Percentiles rank a stretch among this genome's conserved stretches.
Conservation (phyloP, 352 stramenopile species). For the Phytopythium litorale region DNA sequence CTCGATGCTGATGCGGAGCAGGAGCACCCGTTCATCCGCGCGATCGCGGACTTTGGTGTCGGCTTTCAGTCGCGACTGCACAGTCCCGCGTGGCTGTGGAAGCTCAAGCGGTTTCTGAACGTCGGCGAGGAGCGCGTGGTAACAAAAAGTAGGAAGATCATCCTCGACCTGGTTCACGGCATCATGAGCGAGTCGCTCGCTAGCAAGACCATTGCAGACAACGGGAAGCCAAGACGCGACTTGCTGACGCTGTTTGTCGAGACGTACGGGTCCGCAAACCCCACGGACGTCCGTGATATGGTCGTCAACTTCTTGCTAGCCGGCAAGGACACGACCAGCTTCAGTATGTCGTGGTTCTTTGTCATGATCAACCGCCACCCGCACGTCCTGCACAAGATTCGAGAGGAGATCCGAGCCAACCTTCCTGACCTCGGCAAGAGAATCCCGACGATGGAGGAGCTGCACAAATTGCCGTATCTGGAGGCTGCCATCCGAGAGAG, state of each 20-base stretch:
- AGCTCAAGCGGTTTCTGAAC: slow-evolving; percentile 25
- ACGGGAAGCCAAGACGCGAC: slow-evolving; percentile 50
- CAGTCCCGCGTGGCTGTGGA: slow-evolving; percentile 31
- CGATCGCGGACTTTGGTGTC: slow-evolving; percentile 20
- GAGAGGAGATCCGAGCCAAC: slow-evolving; percentile 39
- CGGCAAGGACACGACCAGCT: slow-evolving; percentile 56
- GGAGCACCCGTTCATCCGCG: slow-evolving; percentile 25
- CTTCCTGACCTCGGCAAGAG: slow-evolving; percentile 22
- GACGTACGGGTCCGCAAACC: slow-evolving; percentile 24
- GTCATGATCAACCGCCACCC: slow-evolving; percentile 72
- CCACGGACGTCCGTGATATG: slow-evolving; percentile 48
- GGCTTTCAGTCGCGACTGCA: slow-evolving; percentile 28
- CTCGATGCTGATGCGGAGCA: slow-evolving; percentile 28
- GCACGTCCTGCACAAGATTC: slow-evolving; percentile 35
- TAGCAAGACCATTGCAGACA: slow-evolving; percentile 27
- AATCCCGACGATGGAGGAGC: slow-evolving; percentile 30
- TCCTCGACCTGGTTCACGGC: slow-evolving; percentile 22
- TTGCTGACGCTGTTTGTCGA: slow-evolving; percentile 45
- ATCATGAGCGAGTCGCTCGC: slow-evolving; percentile 32
- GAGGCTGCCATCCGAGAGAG: slow-evolving; percentile 57
- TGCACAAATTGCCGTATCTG: slow-evolving; percentile 47
- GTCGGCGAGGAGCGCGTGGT: slow-evolving; percentile 27
- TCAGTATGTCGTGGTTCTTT: slow-evolving; percentile 66
- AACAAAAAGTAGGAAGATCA: slow-evolving; percentile 21
- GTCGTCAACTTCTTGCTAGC: slow-evolving; percentile 62